phyloP scores from a whole-genome alignment of 495 filamentous ascomycete species.

The Thermochaetoides thermophila region DNA sequence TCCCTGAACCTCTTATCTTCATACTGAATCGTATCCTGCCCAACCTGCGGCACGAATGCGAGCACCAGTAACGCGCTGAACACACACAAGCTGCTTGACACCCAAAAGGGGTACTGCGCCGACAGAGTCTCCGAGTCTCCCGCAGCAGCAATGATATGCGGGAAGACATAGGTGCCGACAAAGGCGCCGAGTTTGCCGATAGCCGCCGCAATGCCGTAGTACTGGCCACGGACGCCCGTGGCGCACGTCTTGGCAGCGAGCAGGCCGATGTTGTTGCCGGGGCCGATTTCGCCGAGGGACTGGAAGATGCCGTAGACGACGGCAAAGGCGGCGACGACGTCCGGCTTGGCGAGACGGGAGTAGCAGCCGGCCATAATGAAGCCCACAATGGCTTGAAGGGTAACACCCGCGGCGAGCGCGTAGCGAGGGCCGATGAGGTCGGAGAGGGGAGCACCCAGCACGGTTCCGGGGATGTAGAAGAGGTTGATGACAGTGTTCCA shows the following conservation, averaged over 20 bases:
- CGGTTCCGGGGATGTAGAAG: constrained; percentile 75
- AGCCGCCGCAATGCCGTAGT: constrained; percentile 81
- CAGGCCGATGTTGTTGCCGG: constrained; percentile 84
- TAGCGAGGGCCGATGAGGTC: constrained; percentile 65
- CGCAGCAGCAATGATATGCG: constrained; percentile 54
- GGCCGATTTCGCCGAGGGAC: constrained; percentile 69
- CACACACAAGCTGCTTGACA: constrained; percentile 49
- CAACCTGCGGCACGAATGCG: constrained; percentile 48
- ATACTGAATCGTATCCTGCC: constrained; percentile 55
- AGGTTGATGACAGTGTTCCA: constrained; percentile 76
- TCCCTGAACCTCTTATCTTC: constrained; percentile 60
- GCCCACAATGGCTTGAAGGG: constrained; percentile 58
- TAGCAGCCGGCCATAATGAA: constrained; percentile 80
- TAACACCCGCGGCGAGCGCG: constrained; percentile 51
- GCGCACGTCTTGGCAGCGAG: constrained; percentile 77
- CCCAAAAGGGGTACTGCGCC: constrained; percentile 73
- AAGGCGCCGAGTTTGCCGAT: constrained; percentile 81
- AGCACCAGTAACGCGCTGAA: constrained; percentile 44
- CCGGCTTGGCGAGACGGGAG: constrained; percentile 39
- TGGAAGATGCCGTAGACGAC: constrained; percentile 70
- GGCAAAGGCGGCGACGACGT: constrained; percentile 60
- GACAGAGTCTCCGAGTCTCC: constrained; percentile 29
- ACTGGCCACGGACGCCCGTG: constrained; percentile 76
- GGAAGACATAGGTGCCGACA: constrained; percentile 73
- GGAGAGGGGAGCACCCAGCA: constrained; percentile 55